Evolutionary conservation across 768 basidiomycete genomes (phyloP).

Genomic region (Artomyces pyxidatus): DNA sequence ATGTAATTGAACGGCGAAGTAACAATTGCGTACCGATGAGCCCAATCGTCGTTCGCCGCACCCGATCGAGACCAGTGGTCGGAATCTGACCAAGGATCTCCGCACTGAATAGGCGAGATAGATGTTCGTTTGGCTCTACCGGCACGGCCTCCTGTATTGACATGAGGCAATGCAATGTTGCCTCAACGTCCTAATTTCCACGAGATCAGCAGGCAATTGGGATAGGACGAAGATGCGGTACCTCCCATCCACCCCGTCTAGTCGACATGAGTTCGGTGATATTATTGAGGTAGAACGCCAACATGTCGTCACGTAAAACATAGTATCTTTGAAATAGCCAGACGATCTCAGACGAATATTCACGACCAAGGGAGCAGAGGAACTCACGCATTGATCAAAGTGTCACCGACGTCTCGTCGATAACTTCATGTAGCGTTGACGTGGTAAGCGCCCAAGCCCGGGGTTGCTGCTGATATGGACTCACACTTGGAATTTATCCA

Average conservation of each 20-base stretch:
- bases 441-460: neutral
- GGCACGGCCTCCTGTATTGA: conserved; percentile 84
- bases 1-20: neutral
- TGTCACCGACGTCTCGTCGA: conserved; percentile 81
- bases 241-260: conserved; percentile 63
- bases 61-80: conserved; percentile 48
- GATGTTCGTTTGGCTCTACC: conserved; percentile 41
- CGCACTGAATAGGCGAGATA: conserved; percentile 62
- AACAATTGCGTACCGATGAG: conserved; percentile 68
- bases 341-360: conserved; percentile 8
- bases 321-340: conserved; percentile 55
- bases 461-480: conserved; percentile 20
- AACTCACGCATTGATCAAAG: conserved; percentile 78
- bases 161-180: conserved; percentile 77
- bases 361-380: neutral
- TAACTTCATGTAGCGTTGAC: conserved; percentile 52
- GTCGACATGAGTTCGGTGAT: conserved; percentile 45
- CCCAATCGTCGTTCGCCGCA: conserved; percentile 66
- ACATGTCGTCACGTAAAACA: conserved; percentile 77
- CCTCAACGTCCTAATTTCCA: conserved; percentile 80
- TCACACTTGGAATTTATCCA: conserved; percentile 73
- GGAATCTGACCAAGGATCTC: conserved; percentile 66
- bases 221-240: too few species aligned
- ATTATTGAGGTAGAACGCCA: conserved; percentile 60
- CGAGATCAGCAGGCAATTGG: too few species aligned